These are phyloP conservation scores for Tephrocybe rancida DNA, from an alignment of 768 basidiomycete genomes.

Conservation along the genomic window DNA sequence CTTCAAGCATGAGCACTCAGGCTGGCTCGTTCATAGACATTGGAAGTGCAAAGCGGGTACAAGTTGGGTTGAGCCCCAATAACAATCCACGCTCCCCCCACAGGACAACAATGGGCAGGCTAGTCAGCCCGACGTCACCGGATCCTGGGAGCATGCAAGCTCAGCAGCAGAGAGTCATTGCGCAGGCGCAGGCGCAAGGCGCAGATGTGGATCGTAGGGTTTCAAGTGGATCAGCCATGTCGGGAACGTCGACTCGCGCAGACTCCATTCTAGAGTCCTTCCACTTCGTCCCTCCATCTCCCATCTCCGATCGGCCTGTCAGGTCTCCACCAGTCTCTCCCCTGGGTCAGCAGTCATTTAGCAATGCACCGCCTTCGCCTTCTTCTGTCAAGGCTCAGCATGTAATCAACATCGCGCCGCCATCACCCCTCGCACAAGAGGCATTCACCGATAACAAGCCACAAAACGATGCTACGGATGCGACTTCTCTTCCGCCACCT, in stretches of 20 bases:
- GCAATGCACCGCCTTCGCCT: slow-evolving; percentile 55
- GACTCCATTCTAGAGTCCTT: slow-evolving; percentile 88
- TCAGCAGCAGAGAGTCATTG: slow-evolving; percentile 67
- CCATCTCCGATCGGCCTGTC: slow-evolving; percentile 80
- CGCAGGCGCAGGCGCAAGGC: slow-evolving; percentile 62
- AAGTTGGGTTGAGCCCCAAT: slow-evolving; percentile 51
- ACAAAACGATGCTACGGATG: slow-evolving; percentile 25
- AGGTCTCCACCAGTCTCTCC: slow-evolving; percentile 79
- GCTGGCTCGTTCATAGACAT: slow-evolving; percentile 61
- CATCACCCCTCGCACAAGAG: slow-evolving; percentile 63
- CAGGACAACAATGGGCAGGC: slow-evolving; percentile 64
- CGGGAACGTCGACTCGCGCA: slow-evolving; percentile 69
- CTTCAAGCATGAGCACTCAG: slow-evolving; percentile 66
- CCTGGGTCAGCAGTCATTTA: slow-evolving; percentile 58
- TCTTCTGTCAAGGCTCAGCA: slow-evolving; percentile 46
- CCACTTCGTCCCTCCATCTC: slow-evolving; percentile 88
- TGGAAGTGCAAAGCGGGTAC: slow-evolving; percentile 67
- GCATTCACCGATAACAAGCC: slow-evolving; percentile 29
- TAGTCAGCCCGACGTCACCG: slow-evolving; percentile 50
- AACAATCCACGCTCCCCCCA: slow-evolving; percentile 47
- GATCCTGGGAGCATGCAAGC: slow-evolving; percentile 49
- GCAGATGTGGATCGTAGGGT: slow-evolving; percentile 49
- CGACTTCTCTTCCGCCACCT: slow-evolving; percentile 46
- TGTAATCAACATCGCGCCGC: slow-evolving; percentile 38
- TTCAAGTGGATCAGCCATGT: slow-evolving; percentile 68